A percentile compares a stretch with the other conserved stretches of the same genome.
Evolutionary conservation across 306 rosid species (phyloP).

Genomic region (Lathyrus sativus): DNA sequence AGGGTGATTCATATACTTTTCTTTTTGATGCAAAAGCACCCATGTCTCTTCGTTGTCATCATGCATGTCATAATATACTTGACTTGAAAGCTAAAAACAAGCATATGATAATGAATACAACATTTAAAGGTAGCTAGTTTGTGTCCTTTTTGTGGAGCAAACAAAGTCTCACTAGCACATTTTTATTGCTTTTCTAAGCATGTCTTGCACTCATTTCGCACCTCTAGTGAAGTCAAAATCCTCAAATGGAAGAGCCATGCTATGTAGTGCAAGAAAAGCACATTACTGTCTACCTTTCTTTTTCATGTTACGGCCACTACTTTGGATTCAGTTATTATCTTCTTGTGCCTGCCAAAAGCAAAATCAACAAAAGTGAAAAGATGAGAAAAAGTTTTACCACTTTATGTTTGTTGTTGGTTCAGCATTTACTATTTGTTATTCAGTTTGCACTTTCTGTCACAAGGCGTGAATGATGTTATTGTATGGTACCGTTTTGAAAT

Average conservation of each 20-base stretch:
- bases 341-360: conserved; percentile 31
- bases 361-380: conserved; percentile 29
- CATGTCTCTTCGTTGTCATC: conserved; percentile 32
- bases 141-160: conserved; percentile 30
- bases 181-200: conserved; percentile 29
- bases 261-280: conserved; percentile 30
- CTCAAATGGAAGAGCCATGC: conserved; percentile 3
- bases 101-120: conserved; percentile 25
- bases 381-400: conserved; percentile 25
- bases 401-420: conserved; percentile 42
- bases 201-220: conserved; percentile 34
- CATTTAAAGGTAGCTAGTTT: conserved; percentile 9
- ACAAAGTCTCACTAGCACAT: conserved; percentile 21
- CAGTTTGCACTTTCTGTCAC: conserved; percentile 34
- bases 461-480: conserved; percentile 38
- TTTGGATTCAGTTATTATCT: conserved; percentile 11
- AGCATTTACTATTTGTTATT: conserved; percentile 37
- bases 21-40: conserved; percentile 30
- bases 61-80: conserved; percentile 43
- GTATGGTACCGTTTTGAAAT: conserved; percentile 28
- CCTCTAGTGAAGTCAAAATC: conserved; percentile 31
- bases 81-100: conserved; percentile 45
- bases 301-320: conserved; percentile 11
- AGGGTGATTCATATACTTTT: conserved; percentile 18
- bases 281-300: conserved; percentile 19